Evolutionary conservation across 1,284 basidiomycete genomes (phyloP).

Genomic region (Ganoderma multipileum): DNA sequence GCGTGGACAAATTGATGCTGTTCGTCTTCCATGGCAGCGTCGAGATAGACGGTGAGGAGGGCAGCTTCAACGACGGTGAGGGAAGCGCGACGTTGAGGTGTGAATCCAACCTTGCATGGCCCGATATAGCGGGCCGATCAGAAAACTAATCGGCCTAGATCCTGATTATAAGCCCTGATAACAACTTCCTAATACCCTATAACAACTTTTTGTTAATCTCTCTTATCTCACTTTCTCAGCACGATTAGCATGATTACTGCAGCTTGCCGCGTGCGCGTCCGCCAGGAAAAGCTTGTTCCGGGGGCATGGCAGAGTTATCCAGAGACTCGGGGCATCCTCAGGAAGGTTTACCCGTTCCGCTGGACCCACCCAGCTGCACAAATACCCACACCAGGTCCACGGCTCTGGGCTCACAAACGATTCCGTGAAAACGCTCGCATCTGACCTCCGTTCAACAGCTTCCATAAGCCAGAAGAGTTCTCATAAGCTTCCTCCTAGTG

Average conservation of each 20-base stretch:
- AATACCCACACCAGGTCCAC: constrained; percentile 4
- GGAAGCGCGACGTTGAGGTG: constrained; percentile 19
- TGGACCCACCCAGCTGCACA: not conserved
- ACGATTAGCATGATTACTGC: not conserved
- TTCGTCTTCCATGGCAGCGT: constrained; percentile 41
- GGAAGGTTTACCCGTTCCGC: not conserved
- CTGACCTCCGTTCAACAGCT: not conserved
- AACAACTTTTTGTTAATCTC: not conserved
- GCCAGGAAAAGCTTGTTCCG: not conserved
- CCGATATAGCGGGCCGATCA: constrained; percentile 29
- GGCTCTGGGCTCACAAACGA: not conserved
- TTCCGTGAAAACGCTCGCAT: not conserved
- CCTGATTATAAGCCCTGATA: constrained; percentile 13
- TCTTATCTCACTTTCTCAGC: not conserved
- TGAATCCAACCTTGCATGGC: constrained; percentile 15
- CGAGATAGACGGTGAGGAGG: constrained; percentile 13
- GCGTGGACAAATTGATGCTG: constrained; percentile 42
- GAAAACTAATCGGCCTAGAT: constrained; percentile 16
- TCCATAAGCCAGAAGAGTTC: not conserved
- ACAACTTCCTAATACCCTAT: constrained; percentile 4
- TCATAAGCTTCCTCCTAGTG: not conserved
- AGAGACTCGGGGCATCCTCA: not conserved
- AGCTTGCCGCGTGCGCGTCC: not conserved
- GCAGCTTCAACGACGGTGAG: constrained; percentile 13
- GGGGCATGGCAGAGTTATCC: not conserved